Base-by-base conservation (phyloP, 2,329 filamentous ascomycete genomes). In the Xylariales sp. region DNA sequence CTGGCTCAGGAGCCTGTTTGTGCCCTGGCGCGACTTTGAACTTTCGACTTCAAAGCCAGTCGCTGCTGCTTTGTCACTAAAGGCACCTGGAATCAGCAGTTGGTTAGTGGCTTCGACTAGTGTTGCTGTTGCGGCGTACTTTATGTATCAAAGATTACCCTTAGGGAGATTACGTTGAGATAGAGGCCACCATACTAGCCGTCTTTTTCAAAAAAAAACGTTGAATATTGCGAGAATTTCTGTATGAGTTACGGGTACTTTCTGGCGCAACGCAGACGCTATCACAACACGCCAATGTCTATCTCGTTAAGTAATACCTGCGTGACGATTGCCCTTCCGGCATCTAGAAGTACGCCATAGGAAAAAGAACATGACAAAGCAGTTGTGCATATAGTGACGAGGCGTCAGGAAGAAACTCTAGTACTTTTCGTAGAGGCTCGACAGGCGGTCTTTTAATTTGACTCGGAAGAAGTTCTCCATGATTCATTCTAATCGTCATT, bases 21-120 rank as follows among this genome's bases (percentile, higher is more conserved):
- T 69, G 49, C 43, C 48, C 54, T 63, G 67, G 67, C 8, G 28
- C 5, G 67, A 69, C 55, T 69, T 69, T n/a, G 63, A 69, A 28
- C 28, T 56, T 23, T 63, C 59, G 1, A 66, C 41, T 3, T 69
- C 67, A n/a, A 36, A 48, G 50, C 53, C 62, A 2, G 8, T 34
- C 23, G 46, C 62, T 23, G 32, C 18, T 2, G 28, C n/a, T 30
- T 28, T 62, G 32, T 46, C 56, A 34, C n/a, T 3, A 23, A 65
- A 65, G 16, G n/a, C 56, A 0, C 39, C 28, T 12, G 46, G 57
- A 16, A 36, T 61, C 3, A 41, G 62, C 0, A 68, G 52, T 61
- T 68, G 56, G 62, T 23, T 65, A 12, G 43, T 32, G 3, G 50
- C 50, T 23, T 64, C 65, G 8, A 59, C 43, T 3, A 48, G 65